These are phyloP conservation scores for Thelonectria discophora DNA, from an alignment of 2,329 filamentous ascomycete genomes.

Conservation along the genomic window DNA sequence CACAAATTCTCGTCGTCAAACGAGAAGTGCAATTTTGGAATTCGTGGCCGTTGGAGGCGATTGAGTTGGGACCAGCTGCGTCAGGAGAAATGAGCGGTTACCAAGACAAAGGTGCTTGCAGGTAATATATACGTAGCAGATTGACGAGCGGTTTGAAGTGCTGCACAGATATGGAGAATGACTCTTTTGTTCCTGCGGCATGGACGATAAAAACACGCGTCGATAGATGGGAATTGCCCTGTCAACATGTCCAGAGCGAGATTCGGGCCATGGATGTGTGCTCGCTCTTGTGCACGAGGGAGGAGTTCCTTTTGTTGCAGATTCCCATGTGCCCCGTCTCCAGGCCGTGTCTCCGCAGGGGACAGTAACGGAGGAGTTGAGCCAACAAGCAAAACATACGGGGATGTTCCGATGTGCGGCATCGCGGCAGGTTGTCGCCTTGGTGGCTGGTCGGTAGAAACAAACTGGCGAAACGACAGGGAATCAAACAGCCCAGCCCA, in stretches of 20 bases:
- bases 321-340: conserved; percentile 8
- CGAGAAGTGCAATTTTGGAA: not conserved
- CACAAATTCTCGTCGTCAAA: conserved; percentile 6
- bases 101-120: too few species aligned
- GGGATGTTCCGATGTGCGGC: not conserved
- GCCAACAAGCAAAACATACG: too few species aligned
- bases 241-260: not conserved
- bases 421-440: not conserved
- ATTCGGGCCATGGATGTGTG: not conserved
- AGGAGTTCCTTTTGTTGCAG: conserved; percentile 1
- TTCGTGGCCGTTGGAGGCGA: too few species aligned
- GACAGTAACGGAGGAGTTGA: not conserved
- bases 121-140: too few species aligned
- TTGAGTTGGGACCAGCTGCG: too few species aligned
- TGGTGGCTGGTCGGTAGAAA: too few species aligned
- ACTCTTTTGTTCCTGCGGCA: too few species aligned
- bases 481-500: too few species aligned
- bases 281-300: too few species aligned
- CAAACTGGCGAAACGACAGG: too few species aligned
- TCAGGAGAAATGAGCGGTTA: too few species aligned
- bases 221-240: not conserved
- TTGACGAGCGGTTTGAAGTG: not conserved
- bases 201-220: not conserved
- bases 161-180: not conserved
- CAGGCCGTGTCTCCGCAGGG: not conserved